A percentile compares a stretch with the other conserved stretches of the same genome.
Evolutionary conservation across 2,329 filamentous ascomycete species (phyloP).

Genomic region (Aureobasidium sp.): DNA sequence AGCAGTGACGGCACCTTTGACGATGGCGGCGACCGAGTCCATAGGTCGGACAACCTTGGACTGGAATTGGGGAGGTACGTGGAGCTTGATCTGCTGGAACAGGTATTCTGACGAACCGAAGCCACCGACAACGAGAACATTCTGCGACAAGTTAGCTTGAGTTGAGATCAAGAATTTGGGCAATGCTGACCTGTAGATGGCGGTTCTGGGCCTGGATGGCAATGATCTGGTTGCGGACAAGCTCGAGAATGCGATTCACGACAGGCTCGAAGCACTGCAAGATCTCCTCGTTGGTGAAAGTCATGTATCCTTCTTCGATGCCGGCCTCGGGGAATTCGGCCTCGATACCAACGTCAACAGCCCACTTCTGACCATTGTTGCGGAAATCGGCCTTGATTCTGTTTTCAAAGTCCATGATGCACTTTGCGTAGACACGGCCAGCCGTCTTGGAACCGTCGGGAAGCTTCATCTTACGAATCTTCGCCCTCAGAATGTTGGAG

Average conservation of each 20-base stretch:
- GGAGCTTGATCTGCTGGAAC: conserved; percentile 98
- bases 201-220: conserved; percentile 97
- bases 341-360: conserved; percentile 96
- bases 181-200: conserved; percentile 59
- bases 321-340: conserved; percentile 95
- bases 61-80: conserved; percentile 96
- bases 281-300: conserved; percentile 98
- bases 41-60: conserved; percentile 96
- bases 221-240: conserved; percentile 97
- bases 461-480: conserved; percentile 98
- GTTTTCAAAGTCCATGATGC: conserved; percentile 99
- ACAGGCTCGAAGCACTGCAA: conserved; percentile 98
- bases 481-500: conserved; percentile 92
- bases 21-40: conserved; percentile 97
- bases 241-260: conserved; percentile 89
- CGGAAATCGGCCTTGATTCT: conserved; percentile 99
- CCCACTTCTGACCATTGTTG: conserved; percentile 99
- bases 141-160: conserved; percentile 41
- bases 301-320: conserved; percentile 99
- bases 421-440: conserved; percentile 97
- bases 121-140: conserved; percentile 92
- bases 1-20: conserved; percentile 95
- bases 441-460: conserved; percentile 94
- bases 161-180: neutral
- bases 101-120: conserved; percentile 98